Conservation (phyloP, 306 rosid species). For the Lathyrus sativus region DNA sequence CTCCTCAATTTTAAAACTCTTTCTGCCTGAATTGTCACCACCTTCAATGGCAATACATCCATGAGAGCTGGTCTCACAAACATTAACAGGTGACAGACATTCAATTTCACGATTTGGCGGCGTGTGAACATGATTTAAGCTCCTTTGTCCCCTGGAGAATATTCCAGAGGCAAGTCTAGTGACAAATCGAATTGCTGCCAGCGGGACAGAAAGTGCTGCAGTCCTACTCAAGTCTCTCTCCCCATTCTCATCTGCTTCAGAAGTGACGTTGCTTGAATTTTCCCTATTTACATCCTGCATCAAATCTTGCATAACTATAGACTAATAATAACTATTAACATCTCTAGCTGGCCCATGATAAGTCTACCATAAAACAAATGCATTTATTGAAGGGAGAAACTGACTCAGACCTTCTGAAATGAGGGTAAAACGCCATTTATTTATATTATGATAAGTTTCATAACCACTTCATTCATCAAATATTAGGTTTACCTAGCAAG, state of each 20-base stretch:
- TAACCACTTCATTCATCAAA: too few species aligned
- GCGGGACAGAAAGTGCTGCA: constrained; percentile 80
- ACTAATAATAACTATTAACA: constrained; percentile 37
- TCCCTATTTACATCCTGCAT: constrained; percentile 72
- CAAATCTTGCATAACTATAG: constrained; percentile 31
- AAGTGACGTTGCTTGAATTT: constrained; percentile 45
- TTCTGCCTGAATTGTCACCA: constrained; percentile 40
- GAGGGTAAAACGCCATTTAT: constrained; percentile 11
- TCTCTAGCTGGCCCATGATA: constrained; percentile 28
- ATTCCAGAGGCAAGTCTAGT: constrained; percentile 88
- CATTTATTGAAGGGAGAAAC: constrained; percentile 30
- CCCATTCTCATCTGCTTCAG: constrained; percentile 68
- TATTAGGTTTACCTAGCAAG: too few species aligned
- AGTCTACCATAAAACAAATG: constrained; percentile 23
- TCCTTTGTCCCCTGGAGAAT: constrained; percentile 81
- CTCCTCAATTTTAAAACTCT: constrained; percentile 48
- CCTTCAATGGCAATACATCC: constrained; percentile 42
- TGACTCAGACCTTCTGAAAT: constrained; percentile 29
- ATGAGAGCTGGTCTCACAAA: constrained; percentile 59
- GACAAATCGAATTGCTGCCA: constrained; percentile 85
- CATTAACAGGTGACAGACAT: constrained; percentile 43
- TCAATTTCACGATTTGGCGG: constrained; percentile 55
- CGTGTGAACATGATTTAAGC: constrained; percentile 47
- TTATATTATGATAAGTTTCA: neutral
- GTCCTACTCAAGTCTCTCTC: constrained; percentile 62